A percentile compares a stretch with the other conserved stretches of the same genome.
Conservation (phyloP, 1,284 basidiomycete species). For the Inonotus hispidus region DNA sequence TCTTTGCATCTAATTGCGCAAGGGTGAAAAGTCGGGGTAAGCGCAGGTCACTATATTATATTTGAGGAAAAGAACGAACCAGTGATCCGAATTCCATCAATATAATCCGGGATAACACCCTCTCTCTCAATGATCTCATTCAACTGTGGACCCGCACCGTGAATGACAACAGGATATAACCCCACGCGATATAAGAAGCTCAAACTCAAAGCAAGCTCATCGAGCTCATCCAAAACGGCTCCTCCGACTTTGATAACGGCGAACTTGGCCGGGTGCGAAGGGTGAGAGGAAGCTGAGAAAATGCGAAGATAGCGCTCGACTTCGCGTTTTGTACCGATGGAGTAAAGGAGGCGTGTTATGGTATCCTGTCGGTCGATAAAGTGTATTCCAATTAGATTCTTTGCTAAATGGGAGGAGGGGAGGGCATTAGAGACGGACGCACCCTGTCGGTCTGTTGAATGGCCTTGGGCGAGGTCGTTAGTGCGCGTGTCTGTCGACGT, state of each 20-base stretch:
- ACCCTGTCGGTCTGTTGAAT: conserved; percentile 20
- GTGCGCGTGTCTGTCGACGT: not conserved
- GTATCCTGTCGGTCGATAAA: conserved; percentile 62
- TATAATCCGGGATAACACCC: conserved; percentile 91
- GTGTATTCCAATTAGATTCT: not conserved
- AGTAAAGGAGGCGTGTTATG: conserved; percentile 90
- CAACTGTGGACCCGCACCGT: conserved; percentile 92
- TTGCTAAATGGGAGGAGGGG: not conserved
- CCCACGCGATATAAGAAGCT: conserved; percentile 93
- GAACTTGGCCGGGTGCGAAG: conserved; percentile 82
- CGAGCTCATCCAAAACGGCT: conserved; percentile 84
- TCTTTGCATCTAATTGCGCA: conserved; percentile 68
- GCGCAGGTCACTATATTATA: not conserved
- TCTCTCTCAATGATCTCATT: conserved; percentile 89
- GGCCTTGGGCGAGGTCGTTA: not conserved
- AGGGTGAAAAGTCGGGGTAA: not conserved
- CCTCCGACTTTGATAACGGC: conserved; percentile 95
- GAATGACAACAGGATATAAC: conserved; percentile 89
- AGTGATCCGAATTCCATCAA: conserved; percentile 92
- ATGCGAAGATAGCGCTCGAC: conserved; percentile 95
- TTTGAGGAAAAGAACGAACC: conserved; percentile 41
- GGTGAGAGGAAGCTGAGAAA: conserved; percentile 84
- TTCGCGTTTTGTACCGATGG: conserved; percentile 91
- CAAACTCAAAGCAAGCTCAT: conserved; percentile 87
- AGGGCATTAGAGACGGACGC: not conserved